Evolutionary conservation across 805 yeast species (phyloP), one percentile per base, ranked within the genome.

Genomic region (Clavispora asparagi): DNA sequence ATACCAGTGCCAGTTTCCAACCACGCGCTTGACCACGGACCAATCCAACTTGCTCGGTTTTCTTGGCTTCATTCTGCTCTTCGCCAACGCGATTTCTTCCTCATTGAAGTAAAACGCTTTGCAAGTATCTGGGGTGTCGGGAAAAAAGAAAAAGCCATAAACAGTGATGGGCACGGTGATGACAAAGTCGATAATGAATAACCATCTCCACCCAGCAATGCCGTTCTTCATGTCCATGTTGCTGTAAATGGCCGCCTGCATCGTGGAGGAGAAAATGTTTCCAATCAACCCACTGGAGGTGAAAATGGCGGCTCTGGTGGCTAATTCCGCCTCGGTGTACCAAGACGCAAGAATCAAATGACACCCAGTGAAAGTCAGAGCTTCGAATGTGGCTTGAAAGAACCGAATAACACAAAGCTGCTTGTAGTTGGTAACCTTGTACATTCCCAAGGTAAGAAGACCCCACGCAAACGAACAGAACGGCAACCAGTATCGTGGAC

Each of bases 171-270:
- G 85, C 3, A 81, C 55, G 0, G 86, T 80, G 39, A 81, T 70
- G 29, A 78, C 55, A 52, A 79, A 81, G 61, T 82, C 85, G 50
- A 82, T 78, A 39, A 82, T 77, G 56, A 80, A 82, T n/a, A 81
- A 33, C 86, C 86, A 81, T 60, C 82, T 71, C 85, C 85, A 81
- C 7, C 87, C 86, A 4, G 72, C 70, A 13, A 81, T 58, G 0
- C 82, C 82, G n/a, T 62, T 59, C 17, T 52, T 58, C 45, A 78
- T 76, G 52, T 75, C 61, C 69, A 79, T 65, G 51, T 70, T 68
- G 16, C 58, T 62, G 53, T 71, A 73, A 32, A 79, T 78, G 2
- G 79, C 76, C n/a, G 75, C 73, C 56, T 79, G 84, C 75, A 80
- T 70, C n/a, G 54, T 71, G 1, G 80, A 76, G 38, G 81, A 74